Evolutionary conservation across 768 basidiomycete species (phyloP).

Genomic region (Cyathus striatus): DNA sequence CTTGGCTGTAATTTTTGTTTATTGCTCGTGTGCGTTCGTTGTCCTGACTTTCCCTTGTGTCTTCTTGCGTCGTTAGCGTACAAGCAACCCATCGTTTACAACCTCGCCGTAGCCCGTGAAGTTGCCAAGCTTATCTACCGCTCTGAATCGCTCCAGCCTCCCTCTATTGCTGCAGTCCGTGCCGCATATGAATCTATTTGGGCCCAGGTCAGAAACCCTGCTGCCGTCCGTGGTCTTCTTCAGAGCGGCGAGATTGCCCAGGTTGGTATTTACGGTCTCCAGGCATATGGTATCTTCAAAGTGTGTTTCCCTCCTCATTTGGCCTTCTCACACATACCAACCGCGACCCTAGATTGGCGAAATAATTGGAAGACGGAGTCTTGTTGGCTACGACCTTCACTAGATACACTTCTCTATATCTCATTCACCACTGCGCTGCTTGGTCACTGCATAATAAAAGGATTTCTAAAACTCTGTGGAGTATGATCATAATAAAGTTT

Average conservation of each 20-base stretch:
- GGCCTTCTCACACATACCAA: background rate
- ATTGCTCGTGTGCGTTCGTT: background rate
- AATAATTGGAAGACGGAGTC: constrained; percentile 74
- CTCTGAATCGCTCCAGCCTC: constrained; percentile 68
- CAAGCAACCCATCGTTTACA: constrained; percentile 74
- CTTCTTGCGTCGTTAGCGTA: constrained; percentile 40
- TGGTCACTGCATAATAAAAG: too few species aligned
- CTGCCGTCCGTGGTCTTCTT: constrained; percentile 58
- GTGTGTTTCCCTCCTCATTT: constrained; percentile 28
- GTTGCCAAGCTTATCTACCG: constrained; percentile 71
- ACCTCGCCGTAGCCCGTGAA: constrained; percentile 72
- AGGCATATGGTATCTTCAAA: constrained; percentile 90
- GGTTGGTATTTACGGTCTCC: constrained; percentile 71
- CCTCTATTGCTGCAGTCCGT: constrained; percentile 48
- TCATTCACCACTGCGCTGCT: too few species aligned
- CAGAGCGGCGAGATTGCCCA: constrained; percentile 62
- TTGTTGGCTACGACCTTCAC: constrained; percentile 74
- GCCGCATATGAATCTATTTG: constrained; percentile 63
- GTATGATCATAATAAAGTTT: too few species aligned
- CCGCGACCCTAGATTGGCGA: constrained; percentile 64
- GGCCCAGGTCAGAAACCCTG: constrained; percentile 48
- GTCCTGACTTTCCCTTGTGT: background rate
- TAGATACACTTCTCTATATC: too few species aligned
- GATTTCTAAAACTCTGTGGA: too few species aligned
- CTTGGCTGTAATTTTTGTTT: constrained; percentile 30